Evolutionary conservation across 163 green algal species (phyloP).

Genomic region (Smithsoniella earleae): DNA sequence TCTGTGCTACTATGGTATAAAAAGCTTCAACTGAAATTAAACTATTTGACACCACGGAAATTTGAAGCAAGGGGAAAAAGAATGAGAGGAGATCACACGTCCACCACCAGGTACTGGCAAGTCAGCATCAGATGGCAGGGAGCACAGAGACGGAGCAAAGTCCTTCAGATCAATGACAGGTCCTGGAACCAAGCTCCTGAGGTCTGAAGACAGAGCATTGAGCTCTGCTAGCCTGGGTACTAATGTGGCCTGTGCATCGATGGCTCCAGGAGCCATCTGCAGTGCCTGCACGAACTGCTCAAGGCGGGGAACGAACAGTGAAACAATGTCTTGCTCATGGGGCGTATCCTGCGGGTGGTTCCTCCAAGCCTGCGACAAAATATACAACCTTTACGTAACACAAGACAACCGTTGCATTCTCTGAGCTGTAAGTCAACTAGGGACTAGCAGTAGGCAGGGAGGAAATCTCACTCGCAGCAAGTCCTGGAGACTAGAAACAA

Average conservation of each 20-base stretch:
- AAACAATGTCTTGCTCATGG: constrained; percentile 9
- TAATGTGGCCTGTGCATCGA: neutral
- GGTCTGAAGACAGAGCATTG: neutral
- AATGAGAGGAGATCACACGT: no score
- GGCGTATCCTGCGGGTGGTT: neutral
- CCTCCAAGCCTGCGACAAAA: neutral
- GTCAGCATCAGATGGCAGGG: neutral
- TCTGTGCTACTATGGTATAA: no score
- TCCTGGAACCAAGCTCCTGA: neutral
- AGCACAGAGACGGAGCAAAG: constrained; percentile 13
- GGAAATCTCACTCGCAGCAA: constrained; percentile 5
- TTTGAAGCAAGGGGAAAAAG: no score
- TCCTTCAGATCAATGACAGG: neutral
- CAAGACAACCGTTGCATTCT: no score
- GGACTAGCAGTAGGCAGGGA: no score
- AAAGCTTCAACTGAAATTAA: no score
- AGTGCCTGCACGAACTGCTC: neutral
- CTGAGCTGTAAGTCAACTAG: no score
- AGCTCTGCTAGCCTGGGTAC: neutral
- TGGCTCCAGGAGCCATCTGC: neutral
- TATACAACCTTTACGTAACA: no score
- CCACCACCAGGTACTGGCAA: constrained; percentile 11
- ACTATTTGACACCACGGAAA: no score
- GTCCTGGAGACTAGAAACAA: neutral
- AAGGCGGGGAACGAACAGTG: constrained; percentile 1